A percentile compares a stretch with the other conserved stretches of the same genome.
These are phyloP conservation scores for Cadophora luteo-olivacea DNA, from an alignment of 2,329 filamentous ascomycete genomes.

Conservation along the genomic window DNA sequence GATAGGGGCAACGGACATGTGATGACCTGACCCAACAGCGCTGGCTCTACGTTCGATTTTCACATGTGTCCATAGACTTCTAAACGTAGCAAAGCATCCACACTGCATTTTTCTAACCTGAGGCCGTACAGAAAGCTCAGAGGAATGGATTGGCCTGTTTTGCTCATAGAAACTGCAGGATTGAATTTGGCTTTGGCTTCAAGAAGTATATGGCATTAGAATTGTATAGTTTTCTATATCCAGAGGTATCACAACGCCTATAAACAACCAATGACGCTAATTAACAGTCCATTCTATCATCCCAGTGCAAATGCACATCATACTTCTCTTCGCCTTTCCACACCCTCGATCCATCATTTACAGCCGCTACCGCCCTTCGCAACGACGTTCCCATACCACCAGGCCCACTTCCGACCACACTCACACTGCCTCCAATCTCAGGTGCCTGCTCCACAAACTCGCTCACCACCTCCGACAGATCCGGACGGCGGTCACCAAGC, in stretches of 20 bases:
- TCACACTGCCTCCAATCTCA: constrained; percentile 52
- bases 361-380: constrained; percentile 57
- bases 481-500: constrained; percentile 42
- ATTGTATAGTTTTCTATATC: neutral
- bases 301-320: constrained; percentile 63
- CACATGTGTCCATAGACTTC: neutral
- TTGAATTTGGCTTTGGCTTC: neutral
- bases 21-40: neutral
- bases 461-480: constrained; percentile 54
- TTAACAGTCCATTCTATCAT: constrained; percentile 54
- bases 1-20: neutral
- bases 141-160: neutral
- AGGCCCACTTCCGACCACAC: constrained; percentile 67
- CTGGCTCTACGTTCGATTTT: neutral
- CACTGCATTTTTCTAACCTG: neutral
- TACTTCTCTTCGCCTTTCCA: constrained; percentile 63
- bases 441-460: constrained; percentile 56
- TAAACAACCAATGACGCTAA: neutral
- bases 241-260: neutral
- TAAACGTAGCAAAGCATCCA: neutral
- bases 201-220: neutral
- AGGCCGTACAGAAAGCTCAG: neutral
- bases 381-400: constrained; percentile 65
- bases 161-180: neutral
- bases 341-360: constrained; percentile 59